Percentiles rank a stretch among this genome's conserved stretches.
Evolutionary conservation across 345 rosid genomes (phyloP).

Genomic region (Luvunga scandens): DNA sequence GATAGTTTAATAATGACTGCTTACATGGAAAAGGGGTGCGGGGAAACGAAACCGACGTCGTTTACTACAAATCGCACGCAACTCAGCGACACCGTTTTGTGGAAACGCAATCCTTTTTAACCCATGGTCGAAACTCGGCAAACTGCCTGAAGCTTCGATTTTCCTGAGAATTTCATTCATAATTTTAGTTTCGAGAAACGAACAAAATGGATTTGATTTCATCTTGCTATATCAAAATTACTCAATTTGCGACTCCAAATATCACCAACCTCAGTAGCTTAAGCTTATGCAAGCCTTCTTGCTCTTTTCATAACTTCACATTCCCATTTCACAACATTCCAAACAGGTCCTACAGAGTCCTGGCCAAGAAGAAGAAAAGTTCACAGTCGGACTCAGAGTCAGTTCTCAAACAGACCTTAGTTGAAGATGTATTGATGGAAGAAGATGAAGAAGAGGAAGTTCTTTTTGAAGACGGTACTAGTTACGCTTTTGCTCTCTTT

Average conservation of each 20-base stretch:
- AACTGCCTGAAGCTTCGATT: background rate
- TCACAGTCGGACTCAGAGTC: conserved; percentile 33
- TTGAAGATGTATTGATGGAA: conserved; percentile 39
- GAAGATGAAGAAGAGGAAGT: conserved; percentile 53
- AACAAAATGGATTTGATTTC: conserved; percentile 36
- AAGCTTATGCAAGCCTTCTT: conserved; percentile 18
- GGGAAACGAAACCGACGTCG: background rate
- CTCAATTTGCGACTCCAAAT: conserved; percentile 8
- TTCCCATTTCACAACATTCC: conserved; percentile 24
- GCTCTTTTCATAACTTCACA: conserved; percentile 12
- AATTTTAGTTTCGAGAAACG: background rate
- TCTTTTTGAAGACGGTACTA: conserved; percentile 54
- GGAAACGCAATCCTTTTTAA: background rate
- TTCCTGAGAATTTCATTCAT: background rate
- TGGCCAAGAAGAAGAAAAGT: conserved; percentile 54
- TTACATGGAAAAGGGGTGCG: background rate
- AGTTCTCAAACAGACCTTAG: conserved; percentile 36
- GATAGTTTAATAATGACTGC: background rate
- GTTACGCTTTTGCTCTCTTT: conserved; percentile 6
- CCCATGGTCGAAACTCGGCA: background rate
- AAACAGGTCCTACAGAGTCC: conserved; percentile 15
- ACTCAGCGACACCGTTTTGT: background rate
- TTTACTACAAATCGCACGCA: background rate
- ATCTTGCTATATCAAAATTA: conserved; percentile 14
- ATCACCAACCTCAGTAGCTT: background rate